Base-by-base conservation (phyloP, 2,329 filamentous ascomycete genomes). In the Penicillium sp. region DNA sequence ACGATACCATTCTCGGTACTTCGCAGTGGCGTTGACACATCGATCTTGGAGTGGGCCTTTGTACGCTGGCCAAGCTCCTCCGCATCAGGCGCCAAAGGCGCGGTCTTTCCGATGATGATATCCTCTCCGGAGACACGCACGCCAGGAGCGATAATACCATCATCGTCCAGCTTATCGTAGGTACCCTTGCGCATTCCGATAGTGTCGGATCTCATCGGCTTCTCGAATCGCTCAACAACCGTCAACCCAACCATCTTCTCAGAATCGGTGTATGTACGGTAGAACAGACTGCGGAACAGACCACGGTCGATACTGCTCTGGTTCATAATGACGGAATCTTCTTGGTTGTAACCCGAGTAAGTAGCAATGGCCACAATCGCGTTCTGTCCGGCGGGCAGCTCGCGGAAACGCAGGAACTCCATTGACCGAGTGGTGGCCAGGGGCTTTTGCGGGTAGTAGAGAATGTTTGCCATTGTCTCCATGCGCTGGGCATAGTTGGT, bases 241-340 rank as follows among this genome's bases (percentile, higher is more conserved):
- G 91, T 91, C 77, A 97, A 89, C 57, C 94, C 94, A 21, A 99
- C 88, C 60, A 91, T 88, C 81, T 97, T 97, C 77, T 99, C 94
- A 60, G 91, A 91, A 68, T 99, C 94, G 26, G 91, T 95, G 75
- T 99, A 99, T 9, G 93, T 91, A 62, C 95, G 87, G 84, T 96
- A 99, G 80, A 97, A 99, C 48, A 99, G 77, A 83, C 91, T 97
- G 67, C 95, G 85, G 87, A 99, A 99, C 4, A 99, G 81, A 57
- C 94, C 94, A 68, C 94, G 89, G 73, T 99, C 94, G 66, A 99
- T 97, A 74, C 91, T 96, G 77, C 91, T 97, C 78, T 99, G 94
- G 74, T 99, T 99, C 94, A 99, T 97, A 67, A 99, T 96, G 62
- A 99, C 93, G 61, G 94, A 99, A 85, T 99, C 94, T 91, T 99